Base-by-base conservation (phyloP, 805 yeast species). In the Candida ponderosae region DNA sequence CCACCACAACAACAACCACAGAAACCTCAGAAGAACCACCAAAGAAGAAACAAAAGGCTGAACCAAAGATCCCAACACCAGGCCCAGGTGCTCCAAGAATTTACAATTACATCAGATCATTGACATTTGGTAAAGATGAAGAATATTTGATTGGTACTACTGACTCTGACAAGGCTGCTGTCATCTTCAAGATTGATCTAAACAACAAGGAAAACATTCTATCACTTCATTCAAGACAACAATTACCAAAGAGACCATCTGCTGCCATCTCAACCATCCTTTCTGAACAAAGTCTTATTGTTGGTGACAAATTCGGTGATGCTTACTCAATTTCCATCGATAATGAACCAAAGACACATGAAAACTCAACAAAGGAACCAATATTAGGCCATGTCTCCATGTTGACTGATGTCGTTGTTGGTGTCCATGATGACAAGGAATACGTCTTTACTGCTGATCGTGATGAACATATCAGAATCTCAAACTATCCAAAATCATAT, bases 231-330 rank as follows among this genome's bases (percentile, higher is more conserved):
- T 81, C 82, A 53, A 76, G 90, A 50, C 90, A 87, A 54, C 71
- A 74, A 5, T 81, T 86, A 51, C 88, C 96, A 28, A 90, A 90
- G 59, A 78, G 97, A 59, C 97, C 97, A n/a, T 81, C 87, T 47
- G 79, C 96, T 2, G 78, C 95, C 2, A 65, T 87, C 9, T 66
- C 85, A 7, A 61, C 78, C 1, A 69, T 81, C 26, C 60, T 60
- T 27, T 74, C 74, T 39, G 76, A 72, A 41, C 45, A 52, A 7
- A 60, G 62, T 13, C 59, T 89, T 7, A 57, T 87, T 3, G 72
- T 89, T 18, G 96, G 95, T 17, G 98, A 93, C 58, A 93, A 93
- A 63, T 93, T 90, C 55, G 98, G 98, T 34, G 99, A 93, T 60
- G 96, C 88, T 6, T 93, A 85, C 56, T 57, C 70, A 1, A 65